Conservation (phyloP, 108 stramenopile species). For the Pseudonitzschia delicatissima region DNA sequence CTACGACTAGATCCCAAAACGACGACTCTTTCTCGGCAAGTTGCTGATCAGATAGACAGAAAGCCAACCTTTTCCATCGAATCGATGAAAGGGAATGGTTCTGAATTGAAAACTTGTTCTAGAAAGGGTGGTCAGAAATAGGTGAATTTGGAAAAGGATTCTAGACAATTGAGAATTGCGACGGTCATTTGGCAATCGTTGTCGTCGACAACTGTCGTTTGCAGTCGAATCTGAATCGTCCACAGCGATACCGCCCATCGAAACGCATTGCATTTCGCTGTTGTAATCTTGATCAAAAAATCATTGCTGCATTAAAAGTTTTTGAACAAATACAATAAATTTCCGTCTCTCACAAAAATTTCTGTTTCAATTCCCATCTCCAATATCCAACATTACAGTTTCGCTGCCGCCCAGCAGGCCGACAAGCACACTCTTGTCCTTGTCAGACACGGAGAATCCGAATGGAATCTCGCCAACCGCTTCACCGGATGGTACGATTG, state of each 20-base stretch:
- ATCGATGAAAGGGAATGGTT: too few species aligned
- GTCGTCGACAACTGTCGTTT: background rate
- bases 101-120: too few species aligned
- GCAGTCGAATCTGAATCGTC: background rate
- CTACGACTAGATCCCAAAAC: too few species aligned
- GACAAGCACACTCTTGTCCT: constrained; percentile 63
- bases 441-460: constrained; percentile 94
- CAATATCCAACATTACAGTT: constrained; percentile 9
- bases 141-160: too few species aligned
- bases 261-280: background rate
- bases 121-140: too few species aligned
- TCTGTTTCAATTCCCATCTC: background rate
- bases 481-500: constrained; percentile 98
- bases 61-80: too few species aligned
- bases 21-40: too few species aligned
- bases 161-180: too few species aligned
- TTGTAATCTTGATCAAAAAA: background rate
- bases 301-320: background rate
- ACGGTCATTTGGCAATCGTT: too few species aligned
- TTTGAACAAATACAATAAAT: too few species aligned
- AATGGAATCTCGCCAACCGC: constrained; percentile 95
- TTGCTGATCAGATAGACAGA: too few species aligned
- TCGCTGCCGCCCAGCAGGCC: constrained; percentile 35
- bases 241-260: too few species aligned
- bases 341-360: background rate